Evolutionary conservation across 306 rosid genomes (phyloP).

Genomic region (Aeschynomene evenia): DNA sequence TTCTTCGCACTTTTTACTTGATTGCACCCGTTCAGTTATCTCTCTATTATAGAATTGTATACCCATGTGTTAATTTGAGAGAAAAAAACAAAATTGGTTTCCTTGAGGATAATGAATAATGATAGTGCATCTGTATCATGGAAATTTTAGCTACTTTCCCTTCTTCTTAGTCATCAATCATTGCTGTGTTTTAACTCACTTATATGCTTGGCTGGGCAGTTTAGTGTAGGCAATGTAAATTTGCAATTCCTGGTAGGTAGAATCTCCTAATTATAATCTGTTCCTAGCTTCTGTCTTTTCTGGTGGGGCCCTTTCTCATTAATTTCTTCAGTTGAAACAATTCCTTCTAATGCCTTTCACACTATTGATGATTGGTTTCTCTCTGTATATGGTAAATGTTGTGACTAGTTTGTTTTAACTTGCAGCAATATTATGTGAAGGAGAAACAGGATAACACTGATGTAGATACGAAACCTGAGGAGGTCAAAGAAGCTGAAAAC

Average conservation of each 20-base stretch:
- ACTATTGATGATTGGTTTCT: not conserved
- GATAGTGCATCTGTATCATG: not conserved
- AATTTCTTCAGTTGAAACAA: not conserved
- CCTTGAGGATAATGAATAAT: not conserved
- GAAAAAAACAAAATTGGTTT: too few relatives aligned
- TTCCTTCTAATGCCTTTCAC: not conserved
- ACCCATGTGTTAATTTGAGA: not conserved
- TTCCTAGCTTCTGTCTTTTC: not conserved
- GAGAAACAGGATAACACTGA: constrained; percentile 47
- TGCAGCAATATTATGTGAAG: constrained; percentile 59
- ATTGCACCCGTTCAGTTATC: too few relatives aligned
- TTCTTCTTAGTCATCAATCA: not conserved
- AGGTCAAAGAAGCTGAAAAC: constrained; percentile 55
- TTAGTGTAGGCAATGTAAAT: not conserved
- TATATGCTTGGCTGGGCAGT: not conserved
- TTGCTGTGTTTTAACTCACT: not conserved
- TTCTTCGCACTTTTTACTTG: too few relatives aligned
- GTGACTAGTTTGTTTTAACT: constrained; percentile 3
- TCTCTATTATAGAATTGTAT: not conserved
- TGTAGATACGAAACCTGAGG: constrained; percentile 42
- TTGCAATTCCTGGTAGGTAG: not conserved
- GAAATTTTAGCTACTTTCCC: not conserved
- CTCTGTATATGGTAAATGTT: not conserved
- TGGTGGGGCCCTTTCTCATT: not conserved
- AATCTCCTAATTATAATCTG: not conserved